Base-by-base conservation (phyloP, 805 yeast species). In the Lipomyces orientalis region DNA sequence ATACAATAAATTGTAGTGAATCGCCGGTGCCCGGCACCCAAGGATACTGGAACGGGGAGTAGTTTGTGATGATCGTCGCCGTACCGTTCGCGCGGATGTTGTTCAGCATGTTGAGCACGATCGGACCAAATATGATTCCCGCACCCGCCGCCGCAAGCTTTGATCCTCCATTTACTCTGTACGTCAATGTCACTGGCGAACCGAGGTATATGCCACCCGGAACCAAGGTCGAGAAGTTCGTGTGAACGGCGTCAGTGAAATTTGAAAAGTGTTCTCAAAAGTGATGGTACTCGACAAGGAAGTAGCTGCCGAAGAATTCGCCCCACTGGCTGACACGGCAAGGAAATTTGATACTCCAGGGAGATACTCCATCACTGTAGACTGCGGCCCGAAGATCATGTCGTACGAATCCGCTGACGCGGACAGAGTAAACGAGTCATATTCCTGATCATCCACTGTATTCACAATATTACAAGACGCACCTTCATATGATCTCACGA, bases 131-230 rank as follows among this genome's bases (percentile, higher is more conserved):
- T 69, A 64, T 25, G 67, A 67, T 14, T 69, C 78, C 55, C 67
- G 65, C 59, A 0, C 73, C 61, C 25, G 29, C 61, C 22, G 46
- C 39, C 8, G 62, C 52, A 25, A 63, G 59, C 1, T 64, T 62
- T 10, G 67, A 65, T 5, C 51, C 59, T 19, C 66, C 69, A 56
- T 78, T 74, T 22, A 74, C 66, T 29, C 68, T 63, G 54, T 73
- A 76, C 0, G 79, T 76, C 19, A 75, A 62, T 9, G 73, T 71
- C 2, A 68, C 29, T 9, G 71, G 69, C n/a, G 61, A 31, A 35
- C 70, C 72, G 31, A 75, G 19, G 43, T 51, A 78, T 9, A 76
- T 31, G 10, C 79, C 80, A 49, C 80, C 80, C 1, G 80, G 80
- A 33, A 68, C 63, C 12, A 75, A 62, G 6, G 60, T 46, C 19